phyloP scores from a whole-genome alignment of 345 rosid species.

The Eutrema yunnanense region DNA sequence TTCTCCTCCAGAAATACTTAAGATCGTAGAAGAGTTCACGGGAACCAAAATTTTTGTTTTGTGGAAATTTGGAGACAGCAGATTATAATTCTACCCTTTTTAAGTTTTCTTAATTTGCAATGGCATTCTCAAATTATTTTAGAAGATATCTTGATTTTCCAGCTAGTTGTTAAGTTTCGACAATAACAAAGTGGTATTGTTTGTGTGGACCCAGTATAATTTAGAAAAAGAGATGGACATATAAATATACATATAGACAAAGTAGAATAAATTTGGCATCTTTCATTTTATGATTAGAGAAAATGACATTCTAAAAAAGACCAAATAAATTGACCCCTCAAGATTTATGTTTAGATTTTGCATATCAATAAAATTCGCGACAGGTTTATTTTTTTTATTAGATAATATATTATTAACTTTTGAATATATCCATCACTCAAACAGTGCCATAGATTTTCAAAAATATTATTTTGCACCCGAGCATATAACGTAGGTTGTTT shows the following conservation, averaged over 20 bases:
- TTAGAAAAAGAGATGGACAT: background rate
- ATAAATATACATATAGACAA: background rate
- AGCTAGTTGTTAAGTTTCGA: constrained; percentile 18
- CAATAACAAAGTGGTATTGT: constrained; percentile 20
- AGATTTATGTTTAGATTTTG: background rate
- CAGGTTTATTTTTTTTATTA: background rate
- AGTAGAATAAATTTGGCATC: constrained; percentile 20
- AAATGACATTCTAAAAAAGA: constrained; percentile 22
- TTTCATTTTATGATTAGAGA: constrained; percentile 11
- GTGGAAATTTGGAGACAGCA: constrained; percentile 1
- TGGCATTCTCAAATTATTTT: background rate
- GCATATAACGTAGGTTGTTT: background rate
- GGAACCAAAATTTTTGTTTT: constrained; percentile 8
- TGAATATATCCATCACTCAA: background rate
- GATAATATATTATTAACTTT: background rate
- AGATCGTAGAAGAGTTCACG: constrained; percentile 3
- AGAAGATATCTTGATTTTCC: background rate
- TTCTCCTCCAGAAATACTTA: constrained; percentile 10
- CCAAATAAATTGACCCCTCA: constrained; percentile 5
- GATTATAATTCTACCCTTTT: background rate
- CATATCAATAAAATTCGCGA: background rate
- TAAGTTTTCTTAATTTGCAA: background rate
- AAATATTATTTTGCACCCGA: background rate
- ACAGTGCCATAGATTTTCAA: background rate
- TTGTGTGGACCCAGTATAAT: constrained; percentile 7